A percentile compares a stretch with the other conserved stretches of the same genome.
Conservation (phyloP, 305 asterid genomes). For the Fraxinus dipetala region DNA sequence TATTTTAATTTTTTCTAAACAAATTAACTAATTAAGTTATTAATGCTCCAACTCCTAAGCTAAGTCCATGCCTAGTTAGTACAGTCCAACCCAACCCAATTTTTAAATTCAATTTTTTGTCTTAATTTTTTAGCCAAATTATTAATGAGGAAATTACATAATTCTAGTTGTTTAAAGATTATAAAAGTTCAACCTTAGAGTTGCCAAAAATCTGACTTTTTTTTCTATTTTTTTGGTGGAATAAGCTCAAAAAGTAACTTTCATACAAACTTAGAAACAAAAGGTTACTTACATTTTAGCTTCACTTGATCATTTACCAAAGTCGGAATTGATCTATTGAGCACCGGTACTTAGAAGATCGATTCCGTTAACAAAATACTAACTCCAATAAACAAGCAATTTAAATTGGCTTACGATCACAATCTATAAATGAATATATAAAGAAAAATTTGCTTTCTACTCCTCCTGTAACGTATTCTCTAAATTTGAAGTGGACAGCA, state of each 20-base stretch:
- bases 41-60: no score
- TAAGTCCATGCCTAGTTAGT: no score
- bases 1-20: no score
- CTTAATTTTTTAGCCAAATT: no score
- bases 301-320: not conserved
- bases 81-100: no score
- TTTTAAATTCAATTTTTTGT: no score
- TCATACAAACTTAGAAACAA: not conserved
- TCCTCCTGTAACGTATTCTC: constrained; percentile 28
- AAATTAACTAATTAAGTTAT: no score
- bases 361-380: not conserved
- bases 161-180: no score
- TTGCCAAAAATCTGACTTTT: not conserved
- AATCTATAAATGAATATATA: constrained; percentile 24
- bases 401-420: constrained; percentile 35
- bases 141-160: no score
- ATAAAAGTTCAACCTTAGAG: not conserved
- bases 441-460: constrained; percentile 12
- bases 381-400: constrained; percentile 26
- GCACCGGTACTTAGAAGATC: not conserved
- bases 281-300: not conserved
- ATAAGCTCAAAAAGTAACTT: not conserved
- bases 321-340: not conserved
- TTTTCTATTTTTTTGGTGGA: not conserved
- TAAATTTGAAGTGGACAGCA: constrained; percentile 41